Base-by-base conservation (phyloP, 2,329 filamentous ascomycete genomes). In the Onygenales sp. region DNA sequence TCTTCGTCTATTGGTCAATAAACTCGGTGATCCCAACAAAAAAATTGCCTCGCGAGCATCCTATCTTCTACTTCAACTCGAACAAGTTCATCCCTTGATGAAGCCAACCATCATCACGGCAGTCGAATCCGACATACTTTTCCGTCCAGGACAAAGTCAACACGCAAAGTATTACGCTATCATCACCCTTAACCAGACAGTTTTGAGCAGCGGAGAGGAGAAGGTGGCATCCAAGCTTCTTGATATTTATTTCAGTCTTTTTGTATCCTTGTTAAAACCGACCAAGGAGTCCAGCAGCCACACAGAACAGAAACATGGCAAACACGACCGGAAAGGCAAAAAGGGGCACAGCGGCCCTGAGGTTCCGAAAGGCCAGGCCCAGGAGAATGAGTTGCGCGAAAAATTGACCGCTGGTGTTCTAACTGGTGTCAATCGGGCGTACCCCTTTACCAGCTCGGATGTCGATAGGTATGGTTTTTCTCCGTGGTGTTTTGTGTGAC, bases 151-250 rank as follows among this genome's bases (percentile, higher is more conserved):
- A 9, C 93, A 97, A 69, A 92, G 83, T 64, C 78, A 86, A 38
- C 87, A 94, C 61, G 89, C 92, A 42, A 94, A 89, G 66, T 98
- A 98, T 72, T 96, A 95, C 69, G 91, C 89, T 36, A 85, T 95
- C 68, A 96, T 96, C 67, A 97, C 93, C 0, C 78, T 98, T 49
- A 98, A 98, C 68, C 94, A 98, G 72, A 97, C 92, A 0, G 91
- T 97, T 49, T 72, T 98, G 49, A 95, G 88, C 68, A 81, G 74
- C 52, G 93, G 86, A 63, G 92, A 97, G 64, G 85, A 90, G 41
- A 78, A 82, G 14, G 80, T 95, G 14, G 91, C 91, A 7, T 85
- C 87, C 64, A 82, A 86, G 51, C 77, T 98, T 11, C 76, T 98
- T 41, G 83, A 88, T 51, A 91, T 97, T 44, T 98, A 97, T 73